Evolutionary conservation across 805 yeast species (phyloP).

Genomic region (Candida krabiensis): DNA sequence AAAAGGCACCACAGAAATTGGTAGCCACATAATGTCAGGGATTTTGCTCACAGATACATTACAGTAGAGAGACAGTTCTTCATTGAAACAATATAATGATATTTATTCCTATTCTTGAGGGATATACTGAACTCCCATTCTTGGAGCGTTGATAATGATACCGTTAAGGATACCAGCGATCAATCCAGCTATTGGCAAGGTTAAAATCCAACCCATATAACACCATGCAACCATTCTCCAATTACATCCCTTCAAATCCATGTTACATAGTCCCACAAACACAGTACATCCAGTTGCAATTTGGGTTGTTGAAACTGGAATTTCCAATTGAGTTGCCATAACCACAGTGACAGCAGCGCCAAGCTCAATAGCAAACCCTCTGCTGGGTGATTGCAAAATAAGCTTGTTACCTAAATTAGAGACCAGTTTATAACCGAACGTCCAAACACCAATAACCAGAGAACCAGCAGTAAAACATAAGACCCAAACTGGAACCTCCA

Average conservation of each 20-base stretch:
- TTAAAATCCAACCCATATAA: slow-evolving; percentile 69
- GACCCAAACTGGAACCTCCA: slow-evolving; percentile 72
- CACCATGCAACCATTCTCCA: slow-evolving; percentile 78
- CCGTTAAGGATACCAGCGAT: slow-evolving; percentile 67
- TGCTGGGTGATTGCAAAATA: slow-evolving; percentile 73
- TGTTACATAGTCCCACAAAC: slow-evolving; percentile 71
- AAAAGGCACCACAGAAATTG: no score
- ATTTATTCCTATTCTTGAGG: no score
- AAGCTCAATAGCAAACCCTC: slow-evolving; percentile 75
- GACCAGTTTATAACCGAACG: slow-evolving; percentile 68
- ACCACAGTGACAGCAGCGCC: slow-evolving; percentile 78
- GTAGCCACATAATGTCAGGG: no score
- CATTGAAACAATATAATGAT: no score
- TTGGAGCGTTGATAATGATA: slow-evolving; percentile 65
- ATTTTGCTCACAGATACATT: no score
- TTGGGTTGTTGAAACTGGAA: slow-evolving; percentile 79
- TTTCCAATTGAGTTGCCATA: slow-evolving; percentile 69
- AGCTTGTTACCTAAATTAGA: slow-evolving; percentile 69
- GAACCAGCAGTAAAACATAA: slow-evolving; percentile 67
- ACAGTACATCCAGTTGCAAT: slow-evolving; percentile 79
- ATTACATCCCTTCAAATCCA: slow-evolving; percentile 61
- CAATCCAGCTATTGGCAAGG: slow-evolving; percentile 72
- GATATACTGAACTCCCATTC: slow-evolving; percentile 31
- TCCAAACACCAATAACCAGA: slow-evolving; percentile 68
- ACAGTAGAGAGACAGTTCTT: no score